Evolutionary conservation across 1,139 yeast genomes (phyloP), one percentile per base, ranked within the genome.

Genomic region (Arxiozyma heterogenica): DNA sequence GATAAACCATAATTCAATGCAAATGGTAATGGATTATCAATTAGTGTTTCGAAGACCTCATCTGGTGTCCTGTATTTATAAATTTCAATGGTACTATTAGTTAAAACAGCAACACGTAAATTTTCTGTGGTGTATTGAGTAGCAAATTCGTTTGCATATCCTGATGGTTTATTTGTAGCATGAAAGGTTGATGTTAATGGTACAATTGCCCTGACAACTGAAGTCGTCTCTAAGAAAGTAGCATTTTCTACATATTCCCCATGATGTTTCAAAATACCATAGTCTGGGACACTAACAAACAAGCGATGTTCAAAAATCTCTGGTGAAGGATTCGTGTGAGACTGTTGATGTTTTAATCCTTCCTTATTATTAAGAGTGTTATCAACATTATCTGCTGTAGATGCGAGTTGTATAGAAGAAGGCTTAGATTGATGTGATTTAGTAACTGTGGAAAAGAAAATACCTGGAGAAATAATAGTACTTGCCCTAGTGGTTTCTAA

Each of bases 111-210:
- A 67, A 91, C 78, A 62, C 82, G 83, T 52, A 85, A 73, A 1
- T 84, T 81, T 34, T 75, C 73, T 41, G 77, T 71, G 12, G 83
- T 79, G 64, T 88, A 91, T 66, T 91, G 97, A 23, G 91, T 83
- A 1, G 96, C 95, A 64, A 86, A 81, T 57, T 83, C 83, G 66
- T 91, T 91, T 5, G 90, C 80, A 66, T 84, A 88, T 1, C 96
- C 96, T 61, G 76, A 81, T 18, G 95, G 94, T 49, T 79, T 79
- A 47, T 78, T 71, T 0, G 91, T 79, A 0, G 95, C 89, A 64
- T 81, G 81, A 76, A 84, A 83, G 1, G 83, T 73, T 21, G 89
- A 83, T 0, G 89, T 80, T 51, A 89, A 68, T 58, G 84, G 86
- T 41, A 82, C 79, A 58, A 90, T 83, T 54, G 86, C 88, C 63